Percentiles rank a stretch among this genome's conserved stretches.
Evolutionary conservation across 2,329 filamentous ascomycete species (phyloP).

Genomic region (Pseudogymnoascus sp.): DNA sequence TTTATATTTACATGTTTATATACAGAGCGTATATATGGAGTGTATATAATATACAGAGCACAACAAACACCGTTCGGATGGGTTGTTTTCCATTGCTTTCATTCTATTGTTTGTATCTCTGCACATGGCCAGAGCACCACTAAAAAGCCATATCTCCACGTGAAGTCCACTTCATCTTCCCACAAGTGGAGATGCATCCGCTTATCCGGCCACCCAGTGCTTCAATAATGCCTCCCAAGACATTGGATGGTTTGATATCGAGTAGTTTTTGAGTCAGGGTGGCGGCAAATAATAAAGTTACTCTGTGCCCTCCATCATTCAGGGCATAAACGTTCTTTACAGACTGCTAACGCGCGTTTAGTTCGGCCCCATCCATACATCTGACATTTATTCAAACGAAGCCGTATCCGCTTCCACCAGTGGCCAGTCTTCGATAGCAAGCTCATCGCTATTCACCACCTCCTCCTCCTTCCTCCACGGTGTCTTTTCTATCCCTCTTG

Average conservation of each 20-base stretch:
- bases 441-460: neutral
- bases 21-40: neutral
- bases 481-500: neutral
- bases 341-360: neutral
- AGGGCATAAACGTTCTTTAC: neutral
- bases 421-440: neutral
- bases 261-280: neutral
- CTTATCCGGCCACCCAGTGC: neutral
- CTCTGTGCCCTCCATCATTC: neutral
- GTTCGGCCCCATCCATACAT: neutral
- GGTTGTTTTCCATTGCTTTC: neutral
- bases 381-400: neutral
- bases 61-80: neutral
- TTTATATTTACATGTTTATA: neutral
- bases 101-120: neutral
- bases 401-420: neutral
- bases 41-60: neutral
- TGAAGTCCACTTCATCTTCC: neutral
- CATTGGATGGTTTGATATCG: neutral
- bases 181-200: slow-evolving; percentile 3
- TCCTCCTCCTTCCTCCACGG: neutral
- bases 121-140: too few species aligned
- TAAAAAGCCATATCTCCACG: neutral
- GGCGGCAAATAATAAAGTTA: neutral
- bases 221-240: neutral